A percentile compares a stretch with the other conserved stretches of the same genome.
phyloP scores from a whole-genome alignment of 2,329 filamentous ascomycete genomes.

The Phialophora tarda region DNA sequence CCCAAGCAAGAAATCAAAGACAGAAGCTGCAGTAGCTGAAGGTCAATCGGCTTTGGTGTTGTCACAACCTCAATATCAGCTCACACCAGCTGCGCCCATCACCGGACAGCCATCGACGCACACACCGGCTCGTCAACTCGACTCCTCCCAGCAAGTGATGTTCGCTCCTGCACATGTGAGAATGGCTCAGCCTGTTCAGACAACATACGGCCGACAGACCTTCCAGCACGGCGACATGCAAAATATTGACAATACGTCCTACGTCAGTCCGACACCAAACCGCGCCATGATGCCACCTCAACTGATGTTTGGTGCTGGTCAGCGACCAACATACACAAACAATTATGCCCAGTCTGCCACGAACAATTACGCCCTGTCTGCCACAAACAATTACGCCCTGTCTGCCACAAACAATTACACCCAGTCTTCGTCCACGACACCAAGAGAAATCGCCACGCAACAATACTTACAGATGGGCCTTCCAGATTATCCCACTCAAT shows the following conservation, averaged over 20 bases:
- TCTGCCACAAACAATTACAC: not conserved
- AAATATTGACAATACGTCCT: not conserved
- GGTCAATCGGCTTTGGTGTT: not conserved
- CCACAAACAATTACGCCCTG: not conserved
- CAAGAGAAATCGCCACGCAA: not conserved
- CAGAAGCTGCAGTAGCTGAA: not conserved
- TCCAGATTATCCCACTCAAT: too few relatives aligned
- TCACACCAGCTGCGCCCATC: not conserved
- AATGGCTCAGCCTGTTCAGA: not conserved
- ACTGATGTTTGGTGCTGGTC: too few relatives aligned
- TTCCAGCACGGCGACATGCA: not conserved
- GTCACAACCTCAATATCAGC: not conserved
- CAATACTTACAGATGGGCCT: not conserved
- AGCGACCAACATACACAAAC: not conserved
- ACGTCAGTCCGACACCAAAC: not conserved
- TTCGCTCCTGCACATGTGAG: not conserved
- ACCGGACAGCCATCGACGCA: not conserved
- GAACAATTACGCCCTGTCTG: not conserved
- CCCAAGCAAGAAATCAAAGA: constrained; percentile 21
- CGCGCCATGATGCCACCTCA: not conserved
- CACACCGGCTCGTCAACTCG: not conserved
- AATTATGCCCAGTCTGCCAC: not conserved
- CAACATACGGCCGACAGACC: not conserved
- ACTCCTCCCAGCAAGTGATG: not conserved
- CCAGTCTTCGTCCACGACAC: not conserved